Conservation (phyloP, 495 filamentous ascomycete genomes). For the Cairneyella variabilis region DNA sequence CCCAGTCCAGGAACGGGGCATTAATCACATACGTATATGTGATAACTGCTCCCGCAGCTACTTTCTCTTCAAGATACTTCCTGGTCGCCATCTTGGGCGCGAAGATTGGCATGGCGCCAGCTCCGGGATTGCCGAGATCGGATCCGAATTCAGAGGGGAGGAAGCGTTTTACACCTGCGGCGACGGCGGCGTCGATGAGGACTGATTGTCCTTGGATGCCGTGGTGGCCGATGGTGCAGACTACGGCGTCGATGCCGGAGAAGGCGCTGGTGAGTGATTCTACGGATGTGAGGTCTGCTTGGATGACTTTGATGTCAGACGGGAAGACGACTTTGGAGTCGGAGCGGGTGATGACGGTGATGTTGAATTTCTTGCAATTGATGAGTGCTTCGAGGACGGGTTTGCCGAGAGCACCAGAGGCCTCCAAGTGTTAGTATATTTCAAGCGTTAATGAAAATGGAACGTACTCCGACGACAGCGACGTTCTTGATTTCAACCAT, state of each 20-base stretch:
- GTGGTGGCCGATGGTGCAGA: slow-evolving; percentile 47
- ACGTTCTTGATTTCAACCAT: slow-evolving; percentile 50
- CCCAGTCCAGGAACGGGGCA: slow-evolving; percentile 48
- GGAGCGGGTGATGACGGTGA: slow-evolving; percentile 55
- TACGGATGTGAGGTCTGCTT: slow-evolving; percentile 52
- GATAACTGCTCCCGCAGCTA: slow-evolving; percentile 28
- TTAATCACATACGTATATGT: slow-evolving; percentile 43
- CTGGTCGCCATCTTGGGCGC: slow-evolving; percentile 38
- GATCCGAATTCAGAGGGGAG: slow-evolving; percentile 63
- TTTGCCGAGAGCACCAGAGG: slow-evolving; percentile 51
- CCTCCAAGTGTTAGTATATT: too few relatives aligned
- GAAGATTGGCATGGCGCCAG: slow-evolving; percentile 37
- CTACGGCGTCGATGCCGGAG: slow-evolving; percentile 52
- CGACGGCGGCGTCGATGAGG: slow-evolving; percentile 57
- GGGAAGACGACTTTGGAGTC: slow-evolving; percentile 36
- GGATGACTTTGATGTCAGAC: slow-evolving; percentile 33
- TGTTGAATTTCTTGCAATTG: slow-evolving; percentile 45
- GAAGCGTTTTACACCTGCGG: slow-evolving; percentile 56
- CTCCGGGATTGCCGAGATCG: slow-evolving; percentile 34
- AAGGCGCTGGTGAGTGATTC: slow-evolving; percentile 47
- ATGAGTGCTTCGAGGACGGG: slow-evolving; percentile 51
- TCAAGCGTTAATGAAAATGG: too few relatives aligned
- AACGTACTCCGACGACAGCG: slow-evolving; percentile 44
- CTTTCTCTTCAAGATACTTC: slow-evolving; percentile 39
- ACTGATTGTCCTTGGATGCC: slow-evolving; percentile 32